A percentile compares a stretch with the other conserved stretches of the same genome.
Evolutionary conservation across 495 filamentous ascomycete genomes (phyloP).

Genomic region (Neurospora sp.): DNA sequence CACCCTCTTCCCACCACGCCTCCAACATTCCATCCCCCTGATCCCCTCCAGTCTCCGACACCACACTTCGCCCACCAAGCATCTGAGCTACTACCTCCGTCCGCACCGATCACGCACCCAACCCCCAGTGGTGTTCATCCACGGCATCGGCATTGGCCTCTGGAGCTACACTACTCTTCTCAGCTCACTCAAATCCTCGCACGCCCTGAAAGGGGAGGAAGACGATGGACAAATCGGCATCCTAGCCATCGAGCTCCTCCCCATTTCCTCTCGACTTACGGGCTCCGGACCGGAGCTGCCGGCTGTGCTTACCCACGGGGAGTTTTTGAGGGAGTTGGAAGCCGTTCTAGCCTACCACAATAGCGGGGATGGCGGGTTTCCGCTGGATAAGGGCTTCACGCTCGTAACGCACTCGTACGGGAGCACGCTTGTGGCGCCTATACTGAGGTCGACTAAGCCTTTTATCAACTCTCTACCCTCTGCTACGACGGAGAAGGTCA

Average conservation of each 20-base stretch:
- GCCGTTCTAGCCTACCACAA: conserved; percentile 43
- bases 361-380: not conserved
- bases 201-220: conserved; percentile 1
- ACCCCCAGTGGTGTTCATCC: conserved; percentile 53
- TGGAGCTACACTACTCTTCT: conserved; percentile 52
- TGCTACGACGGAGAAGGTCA: not conserved
- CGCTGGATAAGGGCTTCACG: conserved; percentile 34
- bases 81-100: conserved; percentile 54
- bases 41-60: conserved; percentile 2
- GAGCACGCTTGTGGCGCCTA: conserved; percentile 49
- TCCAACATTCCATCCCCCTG: conserved; percentile 30
- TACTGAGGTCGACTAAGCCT: conserved; percentile 34
- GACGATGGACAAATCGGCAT: conserved; percentile 45
- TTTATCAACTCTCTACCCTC: not conserved
- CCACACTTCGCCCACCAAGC: conserved; percentile 33
- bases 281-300: not conserved
- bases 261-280: conserved; percentile 52
- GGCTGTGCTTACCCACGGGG: conserved; percentile 30
- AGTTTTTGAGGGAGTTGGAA: conserved; percentile 42
- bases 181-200: conserved; percentile 30
- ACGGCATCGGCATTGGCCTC: conserved; percentile 62
- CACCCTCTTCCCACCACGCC: conserved; percentile 48
- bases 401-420: conserved; percentile 55
- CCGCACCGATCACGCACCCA: conserved; percentile 46
- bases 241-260: conserved; percentile 54